Evolutionary conservation across 2,329 filamentous ascomycete genomes (phyloP).

Genomic region (Fusarium gaditjirri): DNA sequence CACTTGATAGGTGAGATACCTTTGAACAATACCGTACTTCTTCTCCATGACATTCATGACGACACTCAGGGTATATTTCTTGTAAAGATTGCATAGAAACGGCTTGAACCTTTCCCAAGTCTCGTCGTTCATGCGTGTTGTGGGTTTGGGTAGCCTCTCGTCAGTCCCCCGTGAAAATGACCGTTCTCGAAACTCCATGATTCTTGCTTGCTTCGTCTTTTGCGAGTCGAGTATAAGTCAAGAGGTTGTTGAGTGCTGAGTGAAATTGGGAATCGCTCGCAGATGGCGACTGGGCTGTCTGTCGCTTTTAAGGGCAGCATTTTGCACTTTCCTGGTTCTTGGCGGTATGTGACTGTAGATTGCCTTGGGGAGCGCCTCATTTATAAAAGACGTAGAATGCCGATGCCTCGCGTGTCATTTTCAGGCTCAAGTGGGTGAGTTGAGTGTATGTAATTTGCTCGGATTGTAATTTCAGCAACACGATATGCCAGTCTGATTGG

Average conservation of each 20-base stretch:
- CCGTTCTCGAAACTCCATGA: conserved; percentile 21
- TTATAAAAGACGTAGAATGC: conserved; percentile 21
- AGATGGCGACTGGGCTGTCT: neutral
- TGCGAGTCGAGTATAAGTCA: neutral
- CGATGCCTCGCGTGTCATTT: conserved; percentile 16
- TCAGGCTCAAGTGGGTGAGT: conserved; percentile 4
- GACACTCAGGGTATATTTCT: conserved; percentile 31
- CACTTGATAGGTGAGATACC: conserved; percentile 24
- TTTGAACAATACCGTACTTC: conserved; percentile 29
- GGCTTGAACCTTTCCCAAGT: conserved; percentile 38
- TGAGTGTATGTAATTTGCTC: conserved; percentile 9
- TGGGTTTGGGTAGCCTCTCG: conserved; percentile 29
- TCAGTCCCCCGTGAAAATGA: conserved; percentile 13
- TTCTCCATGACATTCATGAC: conserved; percentile 38
- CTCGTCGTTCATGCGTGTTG: conserved; percentile 38
- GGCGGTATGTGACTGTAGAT: conserved; percentile 1
- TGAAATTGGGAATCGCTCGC: neutral
- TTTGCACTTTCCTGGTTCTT: conserved; percentile 18
- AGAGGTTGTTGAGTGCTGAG: neutral
- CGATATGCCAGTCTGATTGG: conserved; percentile 10
- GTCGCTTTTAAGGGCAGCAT: conserved; percentile 24
- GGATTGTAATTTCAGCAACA: conserved; percentile 21
- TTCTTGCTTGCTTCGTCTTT: neutral
- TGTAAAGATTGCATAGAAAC: conserved; percentile 35
- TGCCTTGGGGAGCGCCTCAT: conserved; percentile 31